A percentile compares a stretch with the other conserved stretches of the same genome.
phyloP scores from a whole-genome alignment of 495 filamentous ascomycete genomes.

The Talaromyces nanjingensis region DNA sequence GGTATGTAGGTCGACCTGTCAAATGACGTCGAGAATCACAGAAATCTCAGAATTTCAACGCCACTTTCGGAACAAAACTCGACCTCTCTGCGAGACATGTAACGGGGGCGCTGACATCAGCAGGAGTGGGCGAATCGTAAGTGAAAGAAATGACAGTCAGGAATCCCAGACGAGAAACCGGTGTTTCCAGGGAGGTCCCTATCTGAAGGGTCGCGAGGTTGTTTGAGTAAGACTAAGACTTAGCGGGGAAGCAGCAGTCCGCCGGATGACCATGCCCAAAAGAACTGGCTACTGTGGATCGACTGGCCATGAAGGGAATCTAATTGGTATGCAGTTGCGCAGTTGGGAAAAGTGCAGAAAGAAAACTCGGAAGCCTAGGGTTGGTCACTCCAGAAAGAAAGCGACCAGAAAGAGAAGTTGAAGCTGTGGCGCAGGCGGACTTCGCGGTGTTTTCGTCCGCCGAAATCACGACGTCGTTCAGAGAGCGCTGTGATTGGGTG shows the following conservation, averaged over 20 bases:
- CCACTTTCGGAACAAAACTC: not conserved
- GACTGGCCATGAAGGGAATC: not conserved
- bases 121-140: not conserved
- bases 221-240: not conserved
- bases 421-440: conserved; percentile 1
- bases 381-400: not conserved
- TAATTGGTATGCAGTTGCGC: not conserved
- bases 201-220: not conserved
- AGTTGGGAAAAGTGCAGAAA: not conserved
- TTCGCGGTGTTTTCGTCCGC: conserved; percentile 1
- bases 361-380: not conserved
- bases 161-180: not conserved
- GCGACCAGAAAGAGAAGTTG: not conserved
- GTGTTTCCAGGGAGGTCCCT: not conserved
- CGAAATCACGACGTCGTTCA: not conserved
- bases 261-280: not conserved
- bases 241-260: conserved; percentile 1
- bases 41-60: not conserved
- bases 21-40: not conserved
- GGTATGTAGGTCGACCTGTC: not conserved
- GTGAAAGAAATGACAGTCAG: not conserved
- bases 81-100: not conserved
- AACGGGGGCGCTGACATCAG: not conserved
- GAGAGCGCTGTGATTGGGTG: not conserved
- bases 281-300: not conserved